phyloP scores from a whole-genome alignment of 768 basidiomycete genomes.

The Vishniacozyma victoriae region DNA sequence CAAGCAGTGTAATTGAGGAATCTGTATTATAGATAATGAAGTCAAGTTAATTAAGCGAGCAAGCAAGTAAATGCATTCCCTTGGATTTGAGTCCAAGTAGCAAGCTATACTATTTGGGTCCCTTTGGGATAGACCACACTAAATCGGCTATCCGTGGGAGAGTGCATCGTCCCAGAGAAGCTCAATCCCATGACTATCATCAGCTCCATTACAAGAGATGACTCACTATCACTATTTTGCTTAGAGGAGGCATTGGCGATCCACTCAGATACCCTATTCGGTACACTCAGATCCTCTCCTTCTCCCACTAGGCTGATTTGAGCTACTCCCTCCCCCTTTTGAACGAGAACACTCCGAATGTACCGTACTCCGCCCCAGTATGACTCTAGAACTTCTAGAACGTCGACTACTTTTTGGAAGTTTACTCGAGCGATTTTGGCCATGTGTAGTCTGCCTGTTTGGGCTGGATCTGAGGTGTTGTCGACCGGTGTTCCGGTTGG shows the following conservation, averaged over 20 bases:
- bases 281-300: background rate
- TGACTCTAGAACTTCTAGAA: slow-evolving; percentile 4
- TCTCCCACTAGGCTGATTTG: slow-evolving; percentile 4
- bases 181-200: slow-evolving; percentile 12
- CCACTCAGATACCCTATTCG: background rate
- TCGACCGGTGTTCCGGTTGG: background rate
- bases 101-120: too few species aligned
- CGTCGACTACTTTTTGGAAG: slow-evolving; percentile 3
- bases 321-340: slow-evolving; percentile 15
- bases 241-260: background rate
- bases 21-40: too few species aligned
- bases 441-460: slow-evolving; percentile 3
- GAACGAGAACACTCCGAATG: slow-evolving; percentile 11
- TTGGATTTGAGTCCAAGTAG: too few species aligned
- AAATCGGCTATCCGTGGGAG: slow-evolving; percentile 6
- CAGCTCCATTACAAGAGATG: background rate
- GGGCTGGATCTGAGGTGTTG: background rate
- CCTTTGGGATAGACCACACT: slow-evolving; percentile 1
- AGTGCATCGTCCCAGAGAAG: slow-evolving; percentile 21
- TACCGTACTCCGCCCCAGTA: slow-evolving; percentile 20
- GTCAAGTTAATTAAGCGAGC: too few species aligned
- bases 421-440: slow-evolving; percentile 3
- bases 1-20: too few species aligned
- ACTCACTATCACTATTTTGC: background rate
- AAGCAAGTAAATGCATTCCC: too few species aligned